Evolutionary conservation across 2,329 filamentous ascomycete genomes (phyloP), one percentile per base, ranked within the genome.

Genomic region (Emydomyces testavorans): DNA sequence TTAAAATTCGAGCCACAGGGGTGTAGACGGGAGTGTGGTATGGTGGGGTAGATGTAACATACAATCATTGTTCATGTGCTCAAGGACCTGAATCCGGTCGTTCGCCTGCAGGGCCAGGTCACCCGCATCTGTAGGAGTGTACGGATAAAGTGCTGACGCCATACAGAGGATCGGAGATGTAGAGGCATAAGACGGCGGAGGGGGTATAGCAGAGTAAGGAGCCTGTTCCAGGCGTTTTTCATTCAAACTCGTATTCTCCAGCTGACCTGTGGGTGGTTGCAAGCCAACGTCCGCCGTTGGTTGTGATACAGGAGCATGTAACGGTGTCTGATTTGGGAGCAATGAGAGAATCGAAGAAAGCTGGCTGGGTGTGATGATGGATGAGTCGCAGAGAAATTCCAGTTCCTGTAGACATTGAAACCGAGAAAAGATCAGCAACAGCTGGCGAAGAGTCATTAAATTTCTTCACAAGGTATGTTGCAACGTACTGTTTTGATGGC

Each of bases 11-110:
- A 26, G n/a, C 8, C 20, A 6, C 7, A 18, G 4, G 34, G 20
- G 35, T 36, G 16, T 32, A 32, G 7, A 40, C 8, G n/a, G 13
- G 4, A 7, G 6, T 10, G 2, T 5, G 20, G 20, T n/a, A n/a
- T n/a, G n/a, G 21, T 20, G 21, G 11, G 32, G 20, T 26, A 3
- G 21, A 21, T 45, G 24, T 1, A 45, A 58, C 68, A 35, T 68
- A 71, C 90, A 96, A 67, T 96, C 89, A 53, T 82, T 79, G 68
- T 96, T 96, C 83, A 94, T 92, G 71, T 94, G 89, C 68, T 94
- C 86, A 55, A 80, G 78, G 18, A 96, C 84, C 50, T 79, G 76
- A 57, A 96, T 74, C 54, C 75, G 74, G 69, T 96, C 90, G 61
- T 89, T 83, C 52, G 83, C 80, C 61, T 86, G 79, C 51, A 96